phyloP scores from a whole-genome alignment of 768 basidiomycete species.

The Phlebiopsis gigantea region DNA sequence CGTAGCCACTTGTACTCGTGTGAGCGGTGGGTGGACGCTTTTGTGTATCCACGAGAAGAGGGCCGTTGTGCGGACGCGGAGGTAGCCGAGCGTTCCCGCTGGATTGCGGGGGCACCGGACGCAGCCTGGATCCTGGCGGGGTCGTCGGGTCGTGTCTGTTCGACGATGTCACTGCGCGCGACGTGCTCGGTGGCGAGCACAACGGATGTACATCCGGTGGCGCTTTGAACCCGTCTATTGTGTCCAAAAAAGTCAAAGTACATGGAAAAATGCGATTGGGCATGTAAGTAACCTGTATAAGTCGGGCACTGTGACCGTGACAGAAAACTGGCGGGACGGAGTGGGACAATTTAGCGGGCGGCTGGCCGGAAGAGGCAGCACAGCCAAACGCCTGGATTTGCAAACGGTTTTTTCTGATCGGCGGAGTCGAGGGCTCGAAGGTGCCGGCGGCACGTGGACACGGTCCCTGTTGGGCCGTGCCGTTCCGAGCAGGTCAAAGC shows the following conservation, averaged over 20 bases:
- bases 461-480: neutral
- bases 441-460: neutral
- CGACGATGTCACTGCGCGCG: neutral
- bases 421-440: neutral
- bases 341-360: conserved; percentile 2
- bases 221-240: neutral
- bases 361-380: neutral
- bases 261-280: neutral
- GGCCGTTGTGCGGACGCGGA: neutral
- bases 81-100: neutral
- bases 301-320: neutral
- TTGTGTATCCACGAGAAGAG: neutral
- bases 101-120: neutral
- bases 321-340: neutral
- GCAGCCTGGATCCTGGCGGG: neutral
- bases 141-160: neutral
- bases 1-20: conserved; percentile 1
- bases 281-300: neutral
- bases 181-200: neutral
- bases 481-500: neutral
- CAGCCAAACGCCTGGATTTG: neutral
- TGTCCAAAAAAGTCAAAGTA: neutral
- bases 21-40: neutral
- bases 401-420: conserved; percentile 3
- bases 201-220: neutral